These are phyloP conservation scores for Ophiostoma sp. DNA, from an alignment of 2,329 filamentous ascomycete species.

Conservation along the genomic window DNA sequence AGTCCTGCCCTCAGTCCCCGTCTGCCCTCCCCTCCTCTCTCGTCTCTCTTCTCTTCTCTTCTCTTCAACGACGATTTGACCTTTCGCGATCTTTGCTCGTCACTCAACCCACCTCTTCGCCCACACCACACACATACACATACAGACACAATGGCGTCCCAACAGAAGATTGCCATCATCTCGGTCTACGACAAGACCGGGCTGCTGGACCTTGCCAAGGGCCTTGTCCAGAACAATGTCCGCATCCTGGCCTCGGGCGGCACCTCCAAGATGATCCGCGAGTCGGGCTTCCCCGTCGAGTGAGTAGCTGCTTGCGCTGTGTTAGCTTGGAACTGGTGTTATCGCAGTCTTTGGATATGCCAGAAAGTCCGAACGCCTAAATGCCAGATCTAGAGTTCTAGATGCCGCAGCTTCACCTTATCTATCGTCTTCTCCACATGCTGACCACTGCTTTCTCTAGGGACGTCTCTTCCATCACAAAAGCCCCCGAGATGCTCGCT, in stretches of 20 bases:
- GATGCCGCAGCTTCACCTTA: no score
- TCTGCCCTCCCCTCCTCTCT: not conserved
- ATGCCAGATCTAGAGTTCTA: no score
- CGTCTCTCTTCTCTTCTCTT: not conserved
- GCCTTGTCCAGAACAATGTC: slow-evolving; percentile 81
- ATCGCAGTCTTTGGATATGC: no score
- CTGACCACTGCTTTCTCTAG: slow-evolving; percentile 39
- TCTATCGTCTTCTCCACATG: not conserved
- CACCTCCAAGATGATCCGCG: slow-evolving; percentile 92
- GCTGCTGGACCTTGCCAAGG: slow-evolving; percentile 85
- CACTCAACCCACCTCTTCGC: not conserved
- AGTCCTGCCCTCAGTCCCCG: not conserved
- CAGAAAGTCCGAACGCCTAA: no score
- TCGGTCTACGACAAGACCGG: slow-evolving; percentile 99
- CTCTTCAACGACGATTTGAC: slow-evolving; percentile 10
- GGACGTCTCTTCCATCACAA: slow-evolving; percentile 95
- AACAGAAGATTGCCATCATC: slow-evolving; percentile 73
- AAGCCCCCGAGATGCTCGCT: slow-evolving; percentile 92
- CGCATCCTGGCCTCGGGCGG: slow-evolving; percentile 91
- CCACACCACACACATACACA: not conserved
- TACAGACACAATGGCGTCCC: slow-evolving; percentile 33
- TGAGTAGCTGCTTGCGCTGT: slow-evolving; percentile 42
- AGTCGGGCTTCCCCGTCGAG: slow-evolving; percentile 93
- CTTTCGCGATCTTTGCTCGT: not conserved
- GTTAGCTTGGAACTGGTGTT: not conserved